Percentiles rank a stretch among this genome's conserved stretches.
Conservation (phyloP, 2,329 filamentous ascomycete species). For the Beauveria bassiana region DNA sequence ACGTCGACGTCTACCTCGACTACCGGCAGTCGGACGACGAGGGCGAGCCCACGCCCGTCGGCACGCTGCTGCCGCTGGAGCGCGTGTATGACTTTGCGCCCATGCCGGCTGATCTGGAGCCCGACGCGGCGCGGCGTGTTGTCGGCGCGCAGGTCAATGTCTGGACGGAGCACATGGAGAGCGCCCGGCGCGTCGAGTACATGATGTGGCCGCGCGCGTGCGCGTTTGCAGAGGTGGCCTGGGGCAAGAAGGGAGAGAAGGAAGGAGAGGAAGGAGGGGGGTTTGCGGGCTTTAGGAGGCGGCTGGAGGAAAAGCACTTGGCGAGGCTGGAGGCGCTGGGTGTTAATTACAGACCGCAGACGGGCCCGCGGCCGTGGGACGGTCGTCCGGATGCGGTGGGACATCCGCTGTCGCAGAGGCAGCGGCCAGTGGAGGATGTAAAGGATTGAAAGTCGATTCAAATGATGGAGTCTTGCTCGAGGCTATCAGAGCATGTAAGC, state of each 20-base stretch:
- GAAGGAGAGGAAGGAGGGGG: background rate
- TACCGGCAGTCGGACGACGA: conserved; percentile 15
- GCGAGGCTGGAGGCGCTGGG: conserved; percentile 12
- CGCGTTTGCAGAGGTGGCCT: conserved; percentile 14
- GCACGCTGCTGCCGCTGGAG: conserved; percentile 12
- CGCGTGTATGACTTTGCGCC: conserved; percentile 13
- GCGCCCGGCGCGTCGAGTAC: conserved; percentile 14
- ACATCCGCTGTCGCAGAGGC: conserved; percentile 4
- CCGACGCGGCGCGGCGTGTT: conserved; percentile 9
- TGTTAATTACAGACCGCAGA: conserved; percentile 13
- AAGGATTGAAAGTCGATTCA: background rate
- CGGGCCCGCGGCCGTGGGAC: conserved; percentile 15
- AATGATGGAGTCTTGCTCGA: background rate
- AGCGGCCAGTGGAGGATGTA: background rate
- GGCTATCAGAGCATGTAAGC: background rate
- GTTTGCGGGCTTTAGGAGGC: conserved; percentile 4
- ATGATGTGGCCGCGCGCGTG: conserved; percentile 13
- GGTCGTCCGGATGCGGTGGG: conserved; percentile 13
- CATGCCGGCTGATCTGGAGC: conserved; percentile 10
- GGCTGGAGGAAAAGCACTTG: conserved; percentile 9
- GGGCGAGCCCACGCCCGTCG: conserved; percentile 15
- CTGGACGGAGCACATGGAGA: conserved; percentile 17
- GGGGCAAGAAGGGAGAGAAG: conserved; percentile 9
- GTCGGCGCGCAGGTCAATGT: conserved; percentile 15
- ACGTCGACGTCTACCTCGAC: conserved; percentile 14